Conservation (phyloP, 176 grass and related monocot genomes). For the Carex scoparia region DNA sequence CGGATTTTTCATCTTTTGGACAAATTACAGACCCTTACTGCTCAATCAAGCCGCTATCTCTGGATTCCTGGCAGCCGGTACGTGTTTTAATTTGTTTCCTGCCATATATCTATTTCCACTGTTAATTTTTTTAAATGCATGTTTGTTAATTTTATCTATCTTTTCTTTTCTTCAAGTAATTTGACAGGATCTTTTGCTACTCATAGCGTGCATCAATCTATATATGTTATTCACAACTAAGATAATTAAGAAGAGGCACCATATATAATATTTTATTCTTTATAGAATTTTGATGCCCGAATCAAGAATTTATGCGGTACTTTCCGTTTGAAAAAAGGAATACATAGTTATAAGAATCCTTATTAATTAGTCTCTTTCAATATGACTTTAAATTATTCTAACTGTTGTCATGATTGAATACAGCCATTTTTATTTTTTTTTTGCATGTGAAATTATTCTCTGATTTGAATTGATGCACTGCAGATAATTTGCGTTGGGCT, state of each 20-base stretch:
- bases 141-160: neutral
- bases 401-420: neutral
- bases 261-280: neutral
- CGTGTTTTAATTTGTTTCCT: slow-evolving; percentile 1
- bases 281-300: too few relatives aligned
- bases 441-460: neutral
- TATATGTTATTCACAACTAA: neutral
- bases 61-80: slow-evolving; percentile 87
- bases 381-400: neutral
- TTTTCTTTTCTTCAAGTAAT: neutral
- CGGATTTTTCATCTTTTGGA: slow-evolving; percentile 68
- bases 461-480: neutral
- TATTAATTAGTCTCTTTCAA: neutral
- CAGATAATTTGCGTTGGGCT: neutral
- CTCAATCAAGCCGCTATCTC: slow-evolving; percentile 62
- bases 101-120: neutral
- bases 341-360: neutral
- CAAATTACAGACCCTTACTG: slow-evolving; percentile 56
- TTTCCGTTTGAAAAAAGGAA: neutral
- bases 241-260: neutral
- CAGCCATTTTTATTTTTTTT: neutral
- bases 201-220: neutral
- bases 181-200: neutral
- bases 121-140: neutral
- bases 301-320: too few relatives aligned